A percentile compares a stretch with the other conserved stretches of the same genome.
These are phyloP conservation scores for Ceratobasidium sp. DNA, from an alignment of 1,284 basidiomycete species.

Conservation along the genomic window DNA sequence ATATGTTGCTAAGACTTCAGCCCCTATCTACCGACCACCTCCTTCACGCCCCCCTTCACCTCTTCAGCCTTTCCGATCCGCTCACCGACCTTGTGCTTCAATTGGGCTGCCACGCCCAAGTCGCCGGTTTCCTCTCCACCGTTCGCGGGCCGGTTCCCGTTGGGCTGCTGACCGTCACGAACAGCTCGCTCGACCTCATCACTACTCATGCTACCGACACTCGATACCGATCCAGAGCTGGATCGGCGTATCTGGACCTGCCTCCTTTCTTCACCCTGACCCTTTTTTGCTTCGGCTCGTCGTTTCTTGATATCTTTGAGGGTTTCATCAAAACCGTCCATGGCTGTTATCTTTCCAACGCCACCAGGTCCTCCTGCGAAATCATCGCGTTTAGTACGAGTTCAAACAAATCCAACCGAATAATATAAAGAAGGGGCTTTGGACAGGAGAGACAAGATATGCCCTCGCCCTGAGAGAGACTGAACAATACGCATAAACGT, in stretches of 20 bases:
- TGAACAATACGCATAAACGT: background rate
- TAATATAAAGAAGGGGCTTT: too few relatives aligned
- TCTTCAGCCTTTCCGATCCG: background rate
- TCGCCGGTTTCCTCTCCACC: background rate
- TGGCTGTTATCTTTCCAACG: conserved; percentile 49
- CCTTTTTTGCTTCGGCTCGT: conserved; percentile 47
- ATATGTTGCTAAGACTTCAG: background rate
- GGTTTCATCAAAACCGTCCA: conserved; percentile 47
- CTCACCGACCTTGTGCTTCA: background rate
- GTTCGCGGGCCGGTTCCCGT: background rate
- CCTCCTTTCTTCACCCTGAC: background rate
- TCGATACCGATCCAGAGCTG: conserved; percentile 20
- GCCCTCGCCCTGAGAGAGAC: too few relatives aligned
- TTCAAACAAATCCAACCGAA: too few relatives aligned
- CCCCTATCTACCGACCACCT: background rate
- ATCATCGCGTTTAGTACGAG: too few relatives aligned
- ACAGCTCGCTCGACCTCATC: background rate
- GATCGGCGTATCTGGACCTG: background rate
- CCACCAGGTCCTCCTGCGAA: conserved; percentile 48
- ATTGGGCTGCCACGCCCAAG: background rate
- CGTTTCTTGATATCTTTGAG: conserved; percentile 49
- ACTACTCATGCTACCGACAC: conserved; percentile 11
- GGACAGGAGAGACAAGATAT: too few relatives aligned
- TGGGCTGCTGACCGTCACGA: background rate
- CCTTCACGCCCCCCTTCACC: background rate